Base-by-base conservation (phyloP, 2,329 filamentous ascomycete genomes). In the Clonostachys solani region DNA sequence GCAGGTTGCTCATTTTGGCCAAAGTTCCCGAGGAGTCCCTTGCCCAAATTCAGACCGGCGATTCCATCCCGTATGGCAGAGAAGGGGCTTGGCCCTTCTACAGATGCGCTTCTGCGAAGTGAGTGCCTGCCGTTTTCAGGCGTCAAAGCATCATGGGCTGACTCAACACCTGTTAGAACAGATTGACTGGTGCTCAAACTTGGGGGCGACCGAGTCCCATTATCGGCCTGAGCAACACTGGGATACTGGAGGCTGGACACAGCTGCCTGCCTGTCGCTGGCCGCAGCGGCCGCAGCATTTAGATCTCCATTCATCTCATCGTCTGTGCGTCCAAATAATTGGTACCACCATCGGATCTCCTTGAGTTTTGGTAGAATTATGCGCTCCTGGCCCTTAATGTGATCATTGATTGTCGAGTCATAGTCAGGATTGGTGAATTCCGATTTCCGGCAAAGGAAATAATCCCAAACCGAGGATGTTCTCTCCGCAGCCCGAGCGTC, bases 281-380 rank as follows among this genome's bases (percentile, higher is more conserved):
- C 76, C 7, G 75, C 75, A 5, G 75, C 73, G 15, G 77, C 75
- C 4, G 75, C 77, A 7, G 73, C 70, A 55, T 81, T 75, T 12
- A 82, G 67, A 35, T 78, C 72, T 0, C 81, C 82, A 57, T 99
- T 99, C 92, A 99, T 97, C 63, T 99, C 94, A 46, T 86, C 82
- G 56, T 96, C 89, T 4, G 84, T 84, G 33, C 92, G 81, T 42
- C 90, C 89, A 66, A 96, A 99, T 2, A 86, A 71, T 58, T 94
- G 88, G 54, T 86, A 78, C 94, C 94, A 99, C 94, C 94, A 99
- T 50, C 90, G 80, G n/a, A 94, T 80, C 51, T 95, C 86, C 12
- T 80, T 80, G 2, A 86, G 71, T 4, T 80, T 77, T 1, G 94
- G 92, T 54, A 97, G 87, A 13, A 99, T 77, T 8, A 99, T 79